phyloP scores from a whole-genome alignment of 768 basidiomycete species.

The Psilocybe cyanescens region DNA sequence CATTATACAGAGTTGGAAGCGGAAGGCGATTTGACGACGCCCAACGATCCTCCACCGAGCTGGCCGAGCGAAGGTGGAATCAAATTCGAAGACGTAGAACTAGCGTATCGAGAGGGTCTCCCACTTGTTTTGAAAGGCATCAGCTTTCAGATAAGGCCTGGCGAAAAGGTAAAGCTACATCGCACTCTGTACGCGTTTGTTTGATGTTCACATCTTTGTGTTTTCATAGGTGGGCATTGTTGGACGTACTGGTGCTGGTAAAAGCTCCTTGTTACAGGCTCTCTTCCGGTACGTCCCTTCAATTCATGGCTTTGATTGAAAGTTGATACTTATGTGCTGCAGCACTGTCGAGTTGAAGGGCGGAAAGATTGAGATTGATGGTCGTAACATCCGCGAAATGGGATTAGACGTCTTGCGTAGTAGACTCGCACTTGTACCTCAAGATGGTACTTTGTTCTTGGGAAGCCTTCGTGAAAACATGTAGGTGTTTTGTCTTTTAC shows the following conservation, averaged over 20 bases:
- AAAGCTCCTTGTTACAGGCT: slow-evolving; percentile 61
- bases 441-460: slow-evolving; percentile 57
- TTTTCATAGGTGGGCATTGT: slow-evolving; percentile 45
- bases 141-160: slow-evolving; percentile 56
- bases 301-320: neutral
- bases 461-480: slow-evolving; percentile 48
- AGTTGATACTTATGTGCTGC: neutral
- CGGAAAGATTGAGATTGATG: slow-evolving; percentile 66
- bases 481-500: slow-evolving; percentile 20
- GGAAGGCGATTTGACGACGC: slow-evolving; percentile 51
- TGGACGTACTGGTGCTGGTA: slow-evolving; percentile 53
- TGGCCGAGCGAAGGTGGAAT: slow-evolving; percentile 62
- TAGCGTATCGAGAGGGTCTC: slow-evolving; percentile 63
- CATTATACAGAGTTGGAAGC: slow-evolving; percentile 65
- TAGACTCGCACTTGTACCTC: slow-evolving; percentile 70
- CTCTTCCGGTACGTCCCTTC: slow-evolving; percentile 47
- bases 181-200: neutral
- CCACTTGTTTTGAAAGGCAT: slow-evolving; percentile 68
- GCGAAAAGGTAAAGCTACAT: slow-evolving; percentile 59
- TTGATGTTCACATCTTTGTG: neutral
- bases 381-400: slow-evolving; percentile 50
- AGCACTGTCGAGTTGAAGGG: slow-evolving; percentile 63
- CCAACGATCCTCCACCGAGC: slow-evolving; percentile 47
- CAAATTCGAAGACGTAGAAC: slow-evolving; percentile 56
- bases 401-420: slow-evolving; percentile 58